Conservation (phyloP, 2,329 filamentous ascomycete species). For the Scedosporium aurantiacum region DNA sequence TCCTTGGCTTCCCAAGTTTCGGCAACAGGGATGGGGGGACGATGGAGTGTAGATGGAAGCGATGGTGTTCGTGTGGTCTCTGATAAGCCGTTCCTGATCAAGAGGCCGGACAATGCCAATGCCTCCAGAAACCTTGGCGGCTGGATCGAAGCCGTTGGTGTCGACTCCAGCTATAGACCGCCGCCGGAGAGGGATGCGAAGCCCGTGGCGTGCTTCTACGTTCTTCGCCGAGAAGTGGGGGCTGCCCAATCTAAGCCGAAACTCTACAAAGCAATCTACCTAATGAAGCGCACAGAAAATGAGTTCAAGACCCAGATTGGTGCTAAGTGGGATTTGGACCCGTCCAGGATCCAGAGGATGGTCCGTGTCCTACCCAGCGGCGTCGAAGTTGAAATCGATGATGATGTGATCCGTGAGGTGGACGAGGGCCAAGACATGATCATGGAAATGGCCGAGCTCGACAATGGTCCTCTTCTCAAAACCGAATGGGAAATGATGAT, state of each 20-base stretch:
- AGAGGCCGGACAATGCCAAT: slow-evolving; percentile 46
- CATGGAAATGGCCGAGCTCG: neutral
- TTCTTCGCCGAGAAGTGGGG: slow-evolving; percentile 48
- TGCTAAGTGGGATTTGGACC: slow-evolving; percentile 70
- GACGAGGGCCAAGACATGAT: slow-evolving; percentile 63
- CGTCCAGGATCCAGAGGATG: slow-evolving; percentile 57
- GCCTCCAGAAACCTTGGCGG: slow-evolving; percentile 54
- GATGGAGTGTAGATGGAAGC: slow-evolving; percentile 33
- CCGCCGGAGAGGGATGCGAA: slow-evolving; percentile 62
- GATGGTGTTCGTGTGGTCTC: slow-evolving; percentile 27
- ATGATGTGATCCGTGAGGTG: slow-evolving; percentile 75
- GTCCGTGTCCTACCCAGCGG: slow-evolving; percentile 64
- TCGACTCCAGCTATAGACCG: slow-evolving; percentile 76
- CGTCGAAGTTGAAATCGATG: slow-evolving; percentile 76
- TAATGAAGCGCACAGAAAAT: slow-evolving; percentile 62
- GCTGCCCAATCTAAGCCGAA: slow-evolving; percentile 29
- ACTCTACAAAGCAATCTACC: slow-evolving; percentile 71
- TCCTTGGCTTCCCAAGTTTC: slow-evolving; percentile 49
- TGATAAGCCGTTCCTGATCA: slow-evolving; percentile 41
- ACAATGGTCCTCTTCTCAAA: slow-evolving; percentile 1
- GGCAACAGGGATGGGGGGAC: slow-evolving; percentile 24
- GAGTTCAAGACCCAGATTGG: slow-evolving; percentile 66
- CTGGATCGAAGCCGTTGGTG: slow-evolving; percentile 84
- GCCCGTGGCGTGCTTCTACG: slow-evolving; percentile 78
- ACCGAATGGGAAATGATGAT: slow-evolving; percentile 7